Evolutionary conservation across 495 filamentous ascomycete species (phyloP), one percentile per base, ranked within the genome.

Genomic region (Aspergillus bridgeri): DNA sequence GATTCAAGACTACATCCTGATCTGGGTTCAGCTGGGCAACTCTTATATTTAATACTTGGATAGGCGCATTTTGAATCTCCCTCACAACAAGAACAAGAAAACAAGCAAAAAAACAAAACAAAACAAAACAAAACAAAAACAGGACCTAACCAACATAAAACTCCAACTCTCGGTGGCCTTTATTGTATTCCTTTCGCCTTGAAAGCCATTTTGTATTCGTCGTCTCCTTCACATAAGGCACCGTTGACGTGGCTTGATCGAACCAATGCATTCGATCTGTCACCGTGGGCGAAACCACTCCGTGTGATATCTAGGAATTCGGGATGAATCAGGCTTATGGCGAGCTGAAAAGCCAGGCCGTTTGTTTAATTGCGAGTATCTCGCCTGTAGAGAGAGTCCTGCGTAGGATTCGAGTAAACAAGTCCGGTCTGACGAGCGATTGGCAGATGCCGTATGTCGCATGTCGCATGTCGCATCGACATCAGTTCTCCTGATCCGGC

Each of bases 1-100:
- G 56, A 47, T 80, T 85, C 44, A 78, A 71, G 57, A 57, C 70
- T 17, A 66, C 63, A 19, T 42, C 56, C 6, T 63, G 25, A 53
- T 17, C 3, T 3, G 23, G 33, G 21, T 29, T 7, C 42, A 19
- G 45, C n/a, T 20, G 45, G 18, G n/a, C 45, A 18, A 20, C 15
- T 47, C 45, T 38, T 13, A 38, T 38, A 38, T 38, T 38, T 38
- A 38, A 38, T 38, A 38, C 11, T 38, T 38, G 7, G 33, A 38
- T 38, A 38, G 33, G 33, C 17, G 6, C 9, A 38, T 38, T 38
- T 38, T 38, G 33, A 38, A 11, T 11, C 17, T 4, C 33, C 33
- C 11, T 38, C 33, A 9, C 13, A 9, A 38, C 13, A 38, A 38
- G 33, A 13, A 38, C 33, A 3, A 11, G 29, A 11, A 33, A 38